Conservation (phyloP, 2,329 filamentous ascomycete genomes). For the Amauroascus verrucosus region DNA sequence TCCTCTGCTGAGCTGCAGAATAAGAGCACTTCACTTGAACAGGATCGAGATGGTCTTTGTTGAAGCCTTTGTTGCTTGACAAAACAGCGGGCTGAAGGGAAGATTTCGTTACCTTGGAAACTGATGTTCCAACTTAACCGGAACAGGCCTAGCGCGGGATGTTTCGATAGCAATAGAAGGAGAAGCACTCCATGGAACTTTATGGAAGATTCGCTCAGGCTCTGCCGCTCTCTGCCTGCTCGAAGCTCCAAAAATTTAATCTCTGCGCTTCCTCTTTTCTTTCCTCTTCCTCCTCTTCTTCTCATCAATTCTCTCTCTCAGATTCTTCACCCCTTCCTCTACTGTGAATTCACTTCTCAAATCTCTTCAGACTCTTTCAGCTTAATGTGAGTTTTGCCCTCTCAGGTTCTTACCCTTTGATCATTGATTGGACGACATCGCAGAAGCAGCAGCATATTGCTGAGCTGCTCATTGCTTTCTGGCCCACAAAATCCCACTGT, state of each 20-base stretch:
- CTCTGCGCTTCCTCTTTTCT: slow-evolving; percentile 14
- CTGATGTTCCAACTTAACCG: slow-evolving; percentile 1
- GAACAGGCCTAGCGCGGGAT: slow-evolving; percentile 5
- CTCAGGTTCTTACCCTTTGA: too few relatives aligned
- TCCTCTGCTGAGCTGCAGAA: too few relatives aligned
- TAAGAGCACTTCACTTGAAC: too few relatives aligned
- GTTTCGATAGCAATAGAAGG: slow-evolving; percentile 2
- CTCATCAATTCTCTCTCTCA: slow-evolving; percentile 13
- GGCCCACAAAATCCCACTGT: not conserved
- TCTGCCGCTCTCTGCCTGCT: slow-evolving; percentile 10
- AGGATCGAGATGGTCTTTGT: too few relatives aligned
- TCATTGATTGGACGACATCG: too few relatives aligned
- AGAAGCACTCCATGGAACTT: slow-evolving; percentile 17
- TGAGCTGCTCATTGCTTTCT: not conserved
- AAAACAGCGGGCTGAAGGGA: not conserved
- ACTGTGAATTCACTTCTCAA: slow-evolving; percentile 3
- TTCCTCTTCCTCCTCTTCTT: slow-evolving; percentile 18
- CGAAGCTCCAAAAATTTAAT: slow-evolving; percentile 12
- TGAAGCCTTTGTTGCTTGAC: not conserved
- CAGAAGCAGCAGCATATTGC: too few relatives aligned
- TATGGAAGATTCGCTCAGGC: slow-evolving; percentile 19
- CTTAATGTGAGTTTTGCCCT: slow-evolving; percentile 9
- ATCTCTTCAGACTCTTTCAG: slow-evolving; percentile 8
- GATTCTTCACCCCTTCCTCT: slow-evolving; percentile 16
- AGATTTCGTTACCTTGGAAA: slow-evolving; percentile 11